Conservation (phyloP, 257 asterid species). For the Apocynum venetum region DNA sequence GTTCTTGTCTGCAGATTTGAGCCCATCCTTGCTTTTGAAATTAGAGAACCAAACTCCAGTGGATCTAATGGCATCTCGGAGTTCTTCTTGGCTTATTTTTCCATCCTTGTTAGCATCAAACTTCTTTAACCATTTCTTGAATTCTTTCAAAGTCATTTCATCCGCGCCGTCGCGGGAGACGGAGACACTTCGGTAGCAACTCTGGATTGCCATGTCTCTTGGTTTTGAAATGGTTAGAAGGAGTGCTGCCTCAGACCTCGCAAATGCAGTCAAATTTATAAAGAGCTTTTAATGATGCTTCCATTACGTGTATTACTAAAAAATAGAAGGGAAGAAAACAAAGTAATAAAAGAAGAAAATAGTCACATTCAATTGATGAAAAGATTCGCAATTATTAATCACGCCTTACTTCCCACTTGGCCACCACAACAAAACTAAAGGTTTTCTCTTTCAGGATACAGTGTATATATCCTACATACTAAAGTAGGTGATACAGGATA, state of each 20-base stretch:
- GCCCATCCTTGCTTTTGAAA: constrained; percentile 21
- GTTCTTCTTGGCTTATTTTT: constrained; percentile 27
- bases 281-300: background rate
- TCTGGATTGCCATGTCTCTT: constrained; percentile 17
- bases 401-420: too few relatives aligned
- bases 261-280: background rate
- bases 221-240: background rate
- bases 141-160: constrained; percentile 21
- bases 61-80: constrained; percentile 23
- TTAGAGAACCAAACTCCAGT: constrained; percentile 25
- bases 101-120: constrained; percentile 26
- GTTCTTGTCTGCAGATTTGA: constrained; percentile 25
- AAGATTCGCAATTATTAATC: too few relatives aligned
- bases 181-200: background rate
- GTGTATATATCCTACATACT: too few relatives aligned
- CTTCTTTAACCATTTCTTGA: constrained; percentile 34
- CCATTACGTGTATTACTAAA: background rate
- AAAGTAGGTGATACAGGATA: too few relatives aligned
- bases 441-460: too few relatives aligned
- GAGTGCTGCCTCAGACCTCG: background rate
- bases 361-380: too few relatives aligned
- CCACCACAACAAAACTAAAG: too few relatives aligned
- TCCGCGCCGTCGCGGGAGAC: background rate
- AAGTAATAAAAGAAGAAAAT: too few relatives aligned
- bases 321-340: background rate